These are phyloP conservation scores for Aureobasidium sp. DNA, from an alignment of 2,329 filamentous ascomycete genomes.

Conservation along the genomic window DNA sequence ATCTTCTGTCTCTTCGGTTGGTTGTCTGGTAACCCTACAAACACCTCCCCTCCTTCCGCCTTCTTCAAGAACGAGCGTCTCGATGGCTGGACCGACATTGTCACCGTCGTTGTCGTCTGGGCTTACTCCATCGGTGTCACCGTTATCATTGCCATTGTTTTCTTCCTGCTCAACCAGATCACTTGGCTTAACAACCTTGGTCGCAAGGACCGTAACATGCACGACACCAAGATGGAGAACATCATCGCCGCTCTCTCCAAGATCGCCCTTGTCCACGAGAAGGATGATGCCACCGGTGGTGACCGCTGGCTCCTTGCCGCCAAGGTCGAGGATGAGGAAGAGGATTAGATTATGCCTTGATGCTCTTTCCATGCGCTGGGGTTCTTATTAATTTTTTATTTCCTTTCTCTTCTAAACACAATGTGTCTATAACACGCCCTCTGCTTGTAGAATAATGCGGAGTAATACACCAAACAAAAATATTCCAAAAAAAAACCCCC, in stretches of 20 bases:
- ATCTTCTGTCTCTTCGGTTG: constrained; percentile 70
- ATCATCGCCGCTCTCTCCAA: constrained; percentile 57
- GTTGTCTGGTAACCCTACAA: constrained; percentile 49
- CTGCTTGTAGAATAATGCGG: constrained; percentile 8
- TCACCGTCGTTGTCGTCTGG: constrained; percentile 59
- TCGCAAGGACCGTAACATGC: constrained; percentile 52
- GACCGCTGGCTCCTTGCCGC: constrained; percentile 37
- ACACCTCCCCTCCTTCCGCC: constrained; percentile 33
- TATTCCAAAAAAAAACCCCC: neutral
- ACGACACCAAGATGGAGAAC: constrained; percentile 59
- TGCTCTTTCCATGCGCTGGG: constrained; percentile 2
- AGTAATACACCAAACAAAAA: constrained; percentile 13
- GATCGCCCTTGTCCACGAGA: constrained; percentile 53
- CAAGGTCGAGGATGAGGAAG: constrained; percentile 39
- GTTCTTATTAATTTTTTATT: constrained; percentile 9
- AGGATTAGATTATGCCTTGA: constrained; percentile 32
- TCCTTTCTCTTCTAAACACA: constrained; percentile 10
- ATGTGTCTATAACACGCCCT: constrained; percentile 11
- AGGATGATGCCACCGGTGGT: constrained; percentile 39
- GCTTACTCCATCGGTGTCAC: constrained; percentile 58
- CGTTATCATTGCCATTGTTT: constrained; percentile 58
- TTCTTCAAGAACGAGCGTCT: constrained; percentile 26
- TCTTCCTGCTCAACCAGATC: constrained; percentile 54
- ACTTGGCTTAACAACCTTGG: constrained; percentile 53
- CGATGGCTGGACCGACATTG: constrained; percentile 49